Percentiles rank a stretch among this genome's conserved stretches.
phyloP scores from a whole-genome alignment of 1,284 basidiomycete species.

The Leccinum solheimii region DNA sequence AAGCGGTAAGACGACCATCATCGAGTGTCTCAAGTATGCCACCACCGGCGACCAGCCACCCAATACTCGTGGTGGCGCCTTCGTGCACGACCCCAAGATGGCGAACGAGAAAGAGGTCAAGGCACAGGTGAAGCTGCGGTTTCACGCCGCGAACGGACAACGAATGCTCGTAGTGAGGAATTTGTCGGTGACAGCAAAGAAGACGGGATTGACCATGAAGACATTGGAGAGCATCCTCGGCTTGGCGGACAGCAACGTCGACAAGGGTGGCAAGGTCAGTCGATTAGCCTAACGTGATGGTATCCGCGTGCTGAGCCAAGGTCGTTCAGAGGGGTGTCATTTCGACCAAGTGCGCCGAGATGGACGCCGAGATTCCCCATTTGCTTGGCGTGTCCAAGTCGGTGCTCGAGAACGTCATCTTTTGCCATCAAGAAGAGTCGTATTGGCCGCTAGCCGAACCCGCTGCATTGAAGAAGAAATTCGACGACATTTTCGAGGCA shows the following conservation, averaged over 20 bases:
- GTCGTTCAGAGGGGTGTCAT: conserved; percentile 73
- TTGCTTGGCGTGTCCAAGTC: conserved; percentile 95
- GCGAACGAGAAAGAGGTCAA: conserved; percentile 98
- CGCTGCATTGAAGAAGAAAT: conserved; percentile 93
- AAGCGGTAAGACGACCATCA: conserved; percentile 98
- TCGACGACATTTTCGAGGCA: conserved; percentile 99
- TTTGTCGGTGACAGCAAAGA: conserved; percentile 92
- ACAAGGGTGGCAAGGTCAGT: conserved; percentile 75
- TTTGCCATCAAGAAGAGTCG: conserved; percentile 99
- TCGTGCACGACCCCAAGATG: conserved; percentile 98
- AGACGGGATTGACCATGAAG: conserved; percentile 93
- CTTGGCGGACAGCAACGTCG: conserved; percentile 64
- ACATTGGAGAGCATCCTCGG: conserved; percentile 93
- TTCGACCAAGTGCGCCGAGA: conserved; percentile 95
- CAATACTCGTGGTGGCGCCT: conserved; percentile 97
- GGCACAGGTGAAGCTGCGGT: conserved; percentile 95
- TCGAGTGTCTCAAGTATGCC: conserved; percentile 99
- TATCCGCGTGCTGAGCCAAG: neutral
- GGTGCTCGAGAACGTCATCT: conserved; percentile 98
- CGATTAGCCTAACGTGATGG: neutral
- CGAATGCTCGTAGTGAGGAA: conserved; percentile 94
- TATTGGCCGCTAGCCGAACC: conserved; percentile 98
- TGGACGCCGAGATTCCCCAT: conserved; percentile 92
- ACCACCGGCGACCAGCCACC: conserved; percentile 98
- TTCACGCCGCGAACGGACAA: conserved; percentile 84